phyloP scores from a whole-genome alignment of 805 yeast genomes.

The Lipomyces japonicus region DNA sequence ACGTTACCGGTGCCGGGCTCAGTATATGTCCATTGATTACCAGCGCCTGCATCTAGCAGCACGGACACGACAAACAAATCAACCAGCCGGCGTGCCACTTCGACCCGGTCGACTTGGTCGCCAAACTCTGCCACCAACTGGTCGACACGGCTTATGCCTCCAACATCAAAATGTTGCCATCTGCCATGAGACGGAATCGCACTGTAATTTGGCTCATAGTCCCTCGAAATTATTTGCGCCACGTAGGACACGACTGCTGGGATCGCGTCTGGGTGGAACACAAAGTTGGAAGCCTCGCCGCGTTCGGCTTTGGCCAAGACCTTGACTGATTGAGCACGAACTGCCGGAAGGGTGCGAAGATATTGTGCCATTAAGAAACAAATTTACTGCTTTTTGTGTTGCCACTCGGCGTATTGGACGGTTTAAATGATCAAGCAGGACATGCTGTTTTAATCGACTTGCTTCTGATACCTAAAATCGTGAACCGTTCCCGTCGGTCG shows the following conservation, averaged over 20 bases:
- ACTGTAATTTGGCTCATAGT: constrained; percentile 45
- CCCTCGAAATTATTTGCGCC: constrained; percentile 43
- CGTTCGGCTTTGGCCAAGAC: constrained; percentile 44
- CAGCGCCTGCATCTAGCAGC: constrained; percentile 66
- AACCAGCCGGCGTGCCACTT: constrained; percentile 51
- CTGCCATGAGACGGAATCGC: constrained; percentile 64
- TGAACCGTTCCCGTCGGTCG: too few species aligned
- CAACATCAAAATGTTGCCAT: constrained; percentile 61
- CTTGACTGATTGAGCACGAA: constrained; percentile 49
- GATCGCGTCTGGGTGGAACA: constrained; percentile 45
- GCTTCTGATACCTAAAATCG: too few species aligned
- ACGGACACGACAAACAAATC: constrained; percentile 61
- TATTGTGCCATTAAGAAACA: constrained; percentile 30
- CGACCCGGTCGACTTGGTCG: constrained; percentile 38
- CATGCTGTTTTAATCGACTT: too few species aligned
- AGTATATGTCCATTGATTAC: constrained; percentile 51
- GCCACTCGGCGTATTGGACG: too few species aligned
- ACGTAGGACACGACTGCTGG: constrained; percentile 47
- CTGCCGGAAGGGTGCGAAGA: constrained; percentile 51
- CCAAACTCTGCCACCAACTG: constrained; percentile 43
- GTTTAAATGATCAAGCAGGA: too few species aligned
- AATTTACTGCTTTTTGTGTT: neutral
- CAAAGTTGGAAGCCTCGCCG: constrained; percentile 43
- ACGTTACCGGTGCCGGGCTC: constrained; percentile 40
- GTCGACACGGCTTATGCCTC: constrained; percentile 46